Evolutionary conservation across 106 monocot genomes (phyloP).

Genomic region (Dioscorea zingiberensis): DNA sequence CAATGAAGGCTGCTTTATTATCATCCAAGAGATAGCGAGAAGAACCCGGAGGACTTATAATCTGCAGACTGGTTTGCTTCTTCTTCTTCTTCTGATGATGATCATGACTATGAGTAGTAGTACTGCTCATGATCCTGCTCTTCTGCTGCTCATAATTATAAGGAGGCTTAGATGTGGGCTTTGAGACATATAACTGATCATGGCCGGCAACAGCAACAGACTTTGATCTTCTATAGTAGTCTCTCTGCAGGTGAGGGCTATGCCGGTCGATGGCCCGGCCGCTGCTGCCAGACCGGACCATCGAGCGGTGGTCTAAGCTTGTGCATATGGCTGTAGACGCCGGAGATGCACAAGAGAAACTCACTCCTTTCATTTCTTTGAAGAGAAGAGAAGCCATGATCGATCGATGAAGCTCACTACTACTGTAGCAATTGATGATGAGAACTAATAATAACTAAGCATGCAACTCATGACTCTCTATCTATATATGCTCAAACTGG

Average conservation of each 20-base stretch:
- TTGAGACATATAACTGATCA: neutral
- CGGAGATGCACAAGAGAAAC: slow-evolving; percentile 60
- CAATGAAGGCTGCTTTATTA: slow-evolving; percentile 4
- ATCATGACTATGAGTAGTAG: neutral
- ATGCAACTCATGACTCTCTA: no score
- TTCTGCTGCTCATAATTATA: slow-evolving; percentile 18
- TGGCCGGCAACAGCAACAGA: no score
- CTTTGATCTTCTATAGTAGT: neutral
- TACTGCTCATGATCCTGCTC: neutral
- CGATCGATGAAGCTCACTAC: no score
- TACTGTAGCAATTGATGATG: no score
- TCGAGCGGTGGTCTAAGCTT: slow-evolving; percentile 37
- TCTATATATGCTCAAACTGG: no score
- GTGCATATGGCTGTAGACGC: slow-evolving; percentile 56
- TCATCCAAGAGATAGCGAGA: slow-evolving; percentile 48
- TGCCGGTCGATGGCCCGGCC: slow-evolving; percentile 15
- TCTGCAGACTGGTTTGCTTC: no score
- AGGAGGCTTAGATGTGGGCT: slow-evolving; percentile 2
- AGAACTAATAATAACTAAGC: no score
- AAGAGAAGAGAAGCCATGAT: slow-evolving; percentile 64
- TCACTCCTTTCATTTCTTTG: slow-evolving; percentile 50
- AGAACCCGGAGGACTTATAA: slow-evolving; percentile 47
- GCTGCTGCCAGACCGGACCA: slow-evolving; percentile 21
- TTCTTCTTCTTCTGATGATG: no score
- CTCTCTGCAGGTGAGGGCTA: slow-evolving; percentile 2